A percentile compares a stretch with the other conserved stretches of the same genome.
phyloP scores from a whole-genome alignment of 306 rosid genomes.

The Inga laurina region DNA sequence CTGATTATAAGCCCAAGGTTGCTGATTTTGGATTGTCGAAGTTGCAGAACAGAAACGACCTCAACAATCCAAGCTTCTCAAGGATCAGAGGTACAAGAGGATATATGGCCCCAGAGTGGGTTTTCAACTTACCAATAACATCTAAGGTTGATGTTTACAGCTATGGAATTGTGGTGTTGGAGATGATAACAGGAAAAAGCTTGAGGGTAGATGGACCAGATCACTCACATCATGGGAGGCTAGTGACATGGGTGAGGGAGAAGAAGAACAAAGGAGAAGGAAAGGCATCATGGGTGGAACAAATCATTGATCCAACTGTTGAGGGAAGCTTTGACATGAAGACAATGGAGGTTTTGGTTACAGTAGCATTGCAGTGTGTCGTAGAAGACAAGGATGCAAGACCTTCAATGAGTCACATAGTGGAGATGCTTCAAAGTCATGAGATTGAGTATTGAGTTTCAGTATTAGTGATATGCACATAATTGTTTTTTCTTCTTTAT shows the following conservation, averaged over 20 bases:
- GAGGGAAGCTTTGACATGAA: too few species aligned
- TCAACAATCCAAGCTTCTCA: too few species aligned
- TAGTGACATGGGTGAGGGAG: constrained; percentile 44
- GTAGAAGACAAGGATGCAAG: constrained; percentile 38
- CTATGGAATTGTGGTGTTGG: constrained; percentile 46
- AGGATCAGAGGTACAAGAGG: constrained; percentile 44
- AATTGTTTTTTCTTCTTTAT: too few species aligned
- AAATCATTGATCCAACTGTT: constrained; percentile 31
- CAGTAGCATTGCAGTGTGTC: constrained; percentile 33
- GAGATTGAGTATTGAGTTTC: neutral
- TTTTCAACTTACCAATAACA: constrained; percentile 40
- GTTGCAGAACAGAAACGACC: too few species aligned
- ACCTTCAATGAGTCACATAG: constrained; percentile 42
- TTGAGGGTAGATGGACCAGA: constrained; percentile 13
- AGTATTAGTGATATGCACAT: too few species aligned
- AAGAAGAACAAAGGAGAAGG: neutral
- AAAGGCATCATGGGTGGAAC: constrained; percentile 1
- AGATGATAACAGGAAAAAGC: constrained; percentile 39
- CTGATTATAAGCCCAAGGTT: too few species aligned
- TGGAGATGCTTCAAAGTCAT: constrained; percentile 37
- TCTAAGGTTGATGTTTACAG: constrained; percentile 57
- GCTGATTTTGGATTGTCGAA: too few species aligned
- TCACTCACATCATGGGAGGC: constrained; percentile 26
- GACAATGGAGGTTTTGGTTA: constrained; percentile 27
- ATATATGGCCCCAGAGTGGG: constrained; percentile 55